phyloP scores from a whole-genome alignment of 192 early-diverging fungal species.

The Linnemannia exigua region DNA sequence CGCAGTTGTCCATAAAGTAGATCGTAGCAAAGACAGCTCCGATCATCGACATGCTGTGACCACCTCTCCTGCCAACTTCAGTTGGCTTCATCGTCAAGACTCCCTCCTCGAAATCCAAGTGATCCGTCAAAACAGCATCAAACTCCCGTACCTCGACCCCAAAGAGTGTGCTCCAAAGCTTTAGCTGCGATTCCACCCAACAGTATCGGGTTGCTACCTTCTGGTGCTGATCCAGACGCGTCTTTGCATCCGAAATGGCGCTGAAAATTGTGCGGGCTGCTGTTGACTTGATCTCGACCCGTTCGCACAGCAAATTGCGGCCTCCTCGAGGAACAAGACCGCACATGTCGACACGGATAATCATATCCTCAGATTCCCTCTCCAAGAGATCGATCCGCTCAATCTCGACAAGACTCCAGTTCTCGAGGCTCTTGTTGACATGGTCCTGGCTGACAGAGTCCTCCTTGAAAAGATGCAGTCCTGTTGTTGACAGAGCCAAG shows the following conservation, averaged over 20 bases:
- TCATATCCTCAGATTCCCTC: neutral
- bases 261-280: constrained; percentile 2
- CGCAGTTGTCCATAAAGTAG: constrained; percentile 4
- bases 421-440: constrained; percentile 6
- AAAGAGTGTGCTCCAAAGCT: constrained; percentile 24
- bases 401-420: constrained; percentile 47
- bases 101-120: constrained; percentile 3
- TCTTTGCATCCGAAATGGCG: constrained; percentile 5
- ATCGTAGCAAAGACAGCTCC: constrained; percentile 10
- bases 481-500: constrained; percentile 32
- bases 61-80: neutral
- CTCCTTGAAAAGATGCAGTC: constrained; percentile 34
- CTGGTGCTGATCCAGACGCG: neutral
- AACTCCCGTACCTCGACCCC: neutral
- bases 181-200: constrained; percentile 12
- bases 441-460: neutral
- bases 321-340: constrained; percentile 25
- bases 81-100: constrained; percentile 17
- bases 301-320: constrained; percentile 20
- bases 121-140: constrained; percentile 7
- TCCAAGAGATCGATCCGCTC: neutral
- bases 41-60: constrained; percentile 23
- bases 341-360: constrained; percentile 26
- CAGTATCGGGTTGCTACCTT: neutral
- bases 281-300: constrained; percentile 10